Conservation (phyloP, 73 alveolate genomes). For the Tetrahymena borealis region DNA sequence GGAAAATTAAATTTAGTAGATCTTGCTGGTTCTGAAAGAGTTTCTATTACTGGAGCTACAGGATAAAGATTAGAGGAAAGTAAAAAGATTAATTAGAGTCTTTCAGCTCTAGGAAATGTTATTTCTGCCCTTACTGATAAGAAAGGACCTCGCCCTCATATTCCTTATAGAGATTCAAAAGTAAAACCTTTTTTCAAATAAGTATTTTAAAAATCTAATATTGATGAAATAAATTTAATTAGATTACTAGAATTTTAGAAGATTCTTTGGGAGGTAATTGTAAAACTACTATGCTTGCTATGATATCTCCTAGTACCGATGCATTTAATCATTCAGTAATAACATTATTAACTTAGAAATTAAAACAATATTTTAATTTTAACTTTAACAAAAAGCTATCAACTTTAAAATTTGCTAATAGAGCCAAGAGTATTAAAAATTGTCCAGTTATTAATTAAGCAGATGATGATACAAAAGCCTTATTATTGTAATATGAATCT, state of each 20-base stretch:
- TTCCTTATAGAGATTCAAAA: constrained; percentile 81
- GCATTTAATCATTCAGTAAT: not conserved
- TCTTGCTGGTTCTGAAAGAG: constrained; percentile 85
- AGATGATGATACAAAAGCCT: constrained; percentile 93
- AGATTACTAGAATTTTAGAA: constrained; percentile 73
- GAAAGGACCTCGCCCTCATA: constrained; percentile 58
- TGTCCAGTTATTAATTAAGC: constrained; percentile 85
- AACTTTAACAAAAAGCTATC: constrained; percentile 56
- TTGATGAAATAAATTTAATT: not conserved
- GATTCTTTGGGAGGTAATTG: constrained; percentile 87
- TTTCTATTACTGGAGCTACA: constrained; percentile 65
- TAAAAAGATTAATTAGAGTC: constrained; percentile 69
- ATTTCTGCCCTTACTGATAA: constrained; percentile 64
- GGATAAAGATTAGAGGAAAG: constrained; percentile 71
- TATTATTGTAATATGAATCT: constrained; percentile 89
- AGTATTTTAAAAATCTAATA: not conserved
- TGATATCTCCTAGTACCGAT: constrained; percentile 25
- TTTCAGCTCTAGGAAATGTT: constrained; percentile 80
- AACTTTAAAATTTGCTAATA: constrained; percentile 96
- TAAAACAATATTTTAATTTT: too few relatives aligned
- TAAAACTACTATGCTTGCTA: constrained; percentile 52
- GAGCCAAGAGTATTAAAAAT: constrained; percentile 96
- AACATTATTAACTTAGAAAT: too few relatives aligned
- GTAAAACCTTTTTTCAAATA: not conserved
- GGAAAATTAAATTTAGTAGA: constrained; percentile 78